These are phyloP conservation scores for Colletotrichum graminicola DNA, from an alignment of 2,329 filamentous ascomycete species.

Conservation along the genomic window DNA sequence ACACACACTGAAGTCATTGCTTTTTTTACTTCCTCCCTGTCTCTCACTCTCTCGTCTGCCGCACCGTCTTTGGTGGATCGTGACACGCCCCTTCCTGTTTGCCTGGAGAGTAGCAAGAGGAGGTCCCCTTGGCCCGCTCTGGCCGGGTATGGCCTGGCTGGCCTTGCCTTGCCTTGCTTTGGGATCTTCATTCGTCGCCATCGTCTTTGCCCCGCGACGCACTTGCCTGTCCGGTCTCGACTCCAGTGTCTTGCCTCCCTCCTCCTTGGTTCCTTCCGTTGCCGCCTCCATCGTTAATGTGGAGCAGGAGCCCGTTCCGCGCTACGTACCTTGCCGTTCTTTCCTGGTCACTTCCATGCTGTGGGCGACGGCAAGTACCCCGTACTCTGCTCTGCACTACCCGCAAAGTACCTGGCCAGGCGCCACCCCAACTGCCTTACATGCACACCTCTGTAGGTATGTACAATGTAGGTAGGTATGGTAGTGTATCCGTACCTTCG, in stretches of 20 bases:
- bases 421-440: neutral
- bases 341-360: conserved; percentile 1
- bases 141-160: neutral
- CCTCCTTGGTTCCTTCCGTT: conserved; percentile 8
- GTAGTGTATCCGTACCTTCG: no score
- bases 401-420: neutral
- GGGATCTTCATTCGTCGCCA: conserved; percentile 23
- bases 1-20: conserved; percentile 18
- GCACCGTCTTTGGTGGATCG: no score
- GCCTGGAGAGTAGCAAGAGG: neutral
- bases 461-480: no score
- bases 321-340: neutral
- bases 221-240: conserved; percentile 19
- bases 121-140: neutral
- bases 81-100: conserved; percentile 12
- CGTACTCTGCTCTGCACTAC: neutral
- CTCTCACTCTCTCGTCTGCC: conserved; percentile 6
- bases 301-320: conserved; percentile 22
- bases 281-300: conserved; percentile 31
- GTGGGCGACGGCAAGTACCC: neutral
- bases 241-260: conserved; percentile 7
- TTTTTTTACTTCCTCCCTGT: neutral
- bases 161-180: conserved; percentile 5
- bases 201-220: conserved; percentile 3
- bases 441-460: no score